Evolutionary conservation across 2,329 filamentous ascomycete species (phyloP), one percentile per base, ranked within the genome.

Genomic region (Periconia macrospinosa): DNA sequence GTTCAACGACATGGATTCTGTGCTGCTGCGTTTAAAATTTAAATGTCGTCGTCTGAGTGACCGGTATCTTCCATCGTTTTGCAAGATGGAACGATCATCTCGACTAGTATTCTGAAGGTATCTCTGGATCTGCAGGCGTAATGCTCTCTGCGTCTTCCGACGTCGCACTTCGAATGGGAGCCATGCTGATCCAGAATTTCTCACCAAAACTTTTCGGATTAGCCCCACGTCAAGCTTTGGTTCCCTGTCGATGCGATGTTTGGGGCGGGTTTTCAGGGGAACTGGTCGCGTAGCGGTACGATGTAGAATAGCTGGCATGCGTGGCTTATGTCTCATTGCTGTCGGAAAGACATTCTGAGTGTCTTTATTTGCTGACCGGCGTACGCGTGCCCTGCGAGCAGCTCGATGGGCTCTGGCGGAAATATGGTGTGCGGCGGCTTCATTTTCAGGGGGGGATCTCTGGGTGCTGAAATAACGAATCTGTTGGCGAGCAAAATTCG

Each of bases 21-120:
- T 27, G 30, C 30, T n/a, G 2, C n/a, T 20, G 20, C 37, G 45
- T 14, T 19, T n/a, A 19, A 65, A 56, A 19, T 58, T 62, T 47
- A 58, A 45, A n/a, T 70, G 54, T 14, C 67, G 63, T 15, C 69
- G 68, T 15, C 40, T 43, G 20, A 72, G 54, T 17, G 68, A 69
- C 30, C 69, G 53, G 51, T 70, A 71, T 43, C 61, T 62, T n/a
- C 68, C 69, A 30, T 63, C 19, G 17, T 6, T 23, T 44, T 44
- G 3, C 23, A n/a, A 2, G 17, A 13, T 30, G 14, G 13, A 10
- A 2, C 8, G 3, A 13, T 33, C 13, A 17, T 7, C 11, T 18
- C 14, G 15, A n/a, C 2, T 30, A 6, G 27, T 2, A n/a, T 30
- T 5, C 6, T n/a, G 9, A 17, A 10, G 43, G 27, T 30, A 45